Conservation (phyloP, 2,329 filamentous ascomycete species). For the Pseudopyrenochaeta lycopersici region DNA sequence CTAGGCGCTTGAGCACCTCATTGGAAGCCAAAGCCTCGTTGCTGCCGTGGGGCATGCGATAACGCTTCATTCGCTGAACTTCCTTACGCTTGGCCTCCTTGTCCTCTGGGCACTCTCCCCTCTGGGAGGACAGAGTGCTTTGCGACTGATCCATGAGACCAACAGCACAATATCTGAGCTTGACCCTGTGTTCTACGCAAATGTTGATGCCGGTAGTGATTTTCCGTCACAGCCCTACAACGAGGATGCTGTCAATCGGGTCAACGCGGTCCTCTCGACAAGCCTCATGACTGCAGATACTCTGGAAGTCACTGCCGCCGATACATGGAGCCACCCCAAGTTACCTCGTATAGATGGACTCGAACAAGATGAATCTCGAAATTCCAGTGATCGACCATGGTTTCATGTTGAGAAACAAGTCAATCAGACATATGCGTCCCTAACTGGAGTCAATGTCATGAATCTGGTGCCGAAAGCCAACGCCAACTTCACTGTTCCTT, state of each 20-base stretch:
- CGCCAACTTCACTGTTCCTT: slow-evolving; percentile 9
- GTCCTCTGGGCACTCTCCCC: slow-evolving; percentile 29
- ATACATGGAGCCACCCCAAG: slow-evolving; percentile 9
- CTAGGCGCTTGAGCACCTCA: slow-evolving; percentile 8
- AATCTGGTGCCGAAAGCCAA: background rate
- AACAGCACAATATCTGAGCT: slow-evolving; percentile 6
- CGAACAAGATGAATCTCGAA: slow-evolving; percentile 2
- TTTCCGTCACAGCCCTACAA: background rate
- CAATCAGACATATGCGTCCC: slow-evolving; percentile 4
- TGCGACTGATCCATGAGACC: slow-evolving; percentile 18
- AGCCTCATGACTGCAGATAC: slow-evolving; percentile 6
- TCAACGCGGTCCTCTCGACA: slow-evolving; percentile 4
- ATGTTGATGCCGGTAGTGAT: slow-evolving; percentile 4
- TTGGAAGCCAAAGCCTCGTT: slow-evolving; percentile 10
- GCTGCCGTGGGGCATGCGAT: slow-evolving; percentile 9
- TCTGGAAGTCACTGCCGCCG: background rate
- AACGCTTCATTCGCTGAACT: slow-evolving; percentile 5
- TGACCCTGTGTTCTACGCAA: slow-evolving; percentile 7
- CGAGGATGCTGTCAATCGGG: slow-evolving; percentile 3
- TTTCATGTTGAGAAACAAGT: background rate
- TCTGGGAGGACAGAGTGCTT: slow-evolving; percentile 28
- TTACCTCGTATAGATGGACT: slow-evolving; percentile 7
- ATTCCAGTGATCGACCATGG: slow-evolving; percentile 1
- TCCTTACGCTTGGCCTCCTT: slow-evolving; percentile 14
- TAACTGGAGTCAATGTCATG: slow-evolving; percentile 6